A percentile compares a stretch with the other conserved stretches of the same genome.
Conservation (phyloP, 305 asterid species). For the Fraxinus velutina region DNA sequence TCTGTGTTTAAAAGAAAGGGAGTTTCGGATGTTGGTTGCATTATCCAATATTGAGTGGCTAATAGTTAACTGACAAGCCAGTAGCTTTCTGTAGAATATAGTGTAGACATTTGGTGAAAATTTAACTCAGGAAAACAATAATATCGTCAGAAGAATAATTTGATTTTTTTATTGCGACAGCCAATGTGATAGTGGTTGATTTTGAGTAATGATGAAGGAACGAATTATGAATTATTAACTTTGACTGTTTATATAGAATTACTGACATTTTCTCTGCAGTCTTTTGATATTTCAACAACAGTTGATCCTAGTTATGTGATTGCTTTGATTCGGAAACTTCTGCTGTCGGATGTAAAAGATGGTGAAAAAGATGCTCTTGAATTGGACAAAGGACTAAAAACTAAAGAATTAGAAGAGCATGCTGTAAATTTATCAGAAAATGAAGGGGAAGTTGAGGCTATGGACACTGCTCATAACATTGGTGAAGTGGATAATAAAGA, state of each 20-base stretch:
- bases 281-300: constrained; percentile 72
- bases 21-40: neutral
- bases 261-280: constrained; percentile 42
- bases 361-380: constrained; percentile 28
- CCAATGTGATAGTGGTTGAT: neutral
- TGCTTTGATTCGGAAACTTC: constrained; percentile 87
- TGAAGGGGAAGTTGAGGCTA: constrained; percentile 44
- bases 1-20: neutral
- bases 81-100: neutral
- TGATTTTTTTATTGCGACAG: constrained; percentile 12
- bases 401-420: constrained; percentile 28
- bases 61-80: neutral
- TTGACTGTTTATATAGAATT: constrained; percentile 1
- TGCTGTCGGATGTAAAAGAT: constrained; percentile 43
- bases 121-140: neutral
- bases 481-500: constrained; percentile 27
- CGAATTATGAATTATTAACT: neutral
- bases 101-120: neutral
- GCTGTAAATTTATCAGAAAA: constrained; percentile 31
- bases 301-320: constrained; percentile 90
- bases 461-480: constrained; percentile 35
- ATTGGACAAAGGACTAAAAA: constrained; percentile 28
- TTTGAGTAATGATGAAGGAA: neutral
- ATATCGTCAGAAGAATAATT: neutral
- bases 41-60: constrained; percentile 1